Percentiles rank a stretch among this genome's conserved stretches.
Evolutionary conservation across 345 rosid genomes (phyloP).

Genomic region (Lepidium didymum): DNA sequence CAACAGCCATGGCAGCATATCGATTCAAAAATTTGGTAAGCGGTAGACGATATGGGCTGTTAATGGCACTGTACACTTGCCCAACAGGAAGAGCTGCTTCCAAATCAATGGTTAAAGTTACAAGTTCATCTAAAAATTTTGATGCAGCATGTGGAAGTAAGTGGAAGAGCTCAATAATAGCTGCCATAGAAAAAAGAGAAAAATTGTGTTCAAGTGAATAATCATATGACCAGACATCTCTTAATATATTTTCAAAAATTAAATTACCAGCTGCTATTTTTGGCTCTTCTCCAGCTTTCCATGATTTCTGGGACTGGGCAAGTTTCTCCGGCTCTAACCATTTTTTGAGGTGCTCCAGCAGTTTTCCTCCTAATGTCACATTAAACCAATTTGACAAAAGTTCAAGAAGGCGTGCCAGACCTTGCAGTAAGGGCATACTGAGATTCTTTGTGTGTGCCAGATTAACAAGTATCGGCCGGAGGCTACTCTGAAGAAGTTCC

Average conservation of each 20-base stretch:
- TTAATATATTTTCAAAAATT: background rate
- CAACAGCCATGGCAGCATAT: constrained; percentile 88
- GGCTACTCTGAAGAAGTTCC: constrained; percentile 98
- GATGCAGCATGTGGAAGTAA: constrained; percentile 96
- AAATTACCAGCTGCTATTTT: constrained; percentile 91
- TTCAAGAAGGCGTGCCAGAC: constrained; percentile 96
- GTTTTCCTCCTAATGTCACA: constrained; percentile 93
- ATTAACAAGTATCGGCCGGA: constrained; percentile 92
- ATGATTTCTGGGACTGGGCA: constrained; percentile 81
- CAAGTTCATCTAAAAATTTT: constrained; percentile 93
- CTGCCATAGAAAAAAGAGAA: constrained; percentile 44
- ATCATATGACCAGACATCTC: background rate
- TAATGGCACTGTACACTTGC: constrained; percentile 90
- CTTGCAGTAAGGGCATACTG: constrained; percentile 97
- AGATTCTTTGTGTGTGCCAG: constrained; percentile 98
- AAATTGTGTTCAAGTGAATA: background rate
- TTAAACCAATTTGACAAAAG: constrained; percentile 96
- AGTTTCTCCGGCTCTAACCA: constrained; percentile 99
- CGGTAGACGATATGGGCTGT: constrained; percentile 98
- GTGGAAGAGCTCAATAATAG: constrained; percentile 98
- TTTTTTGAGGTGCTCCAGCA: constrained; percentile 96
- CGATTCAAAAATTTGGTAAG: constrained; percentile 89
- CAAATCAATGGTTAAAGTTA: constrained; percentile 83
- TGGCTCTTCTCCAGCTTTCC: constrained; percentile 99
- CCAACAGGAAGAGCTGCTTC: constrained; percentile 87